Evolutionary conservation across 1,284 basidiomycete genomes (phyloP), one percentile per base, ranked within the genome.

Genomic region (Wolfiporia cocos): DNA sequence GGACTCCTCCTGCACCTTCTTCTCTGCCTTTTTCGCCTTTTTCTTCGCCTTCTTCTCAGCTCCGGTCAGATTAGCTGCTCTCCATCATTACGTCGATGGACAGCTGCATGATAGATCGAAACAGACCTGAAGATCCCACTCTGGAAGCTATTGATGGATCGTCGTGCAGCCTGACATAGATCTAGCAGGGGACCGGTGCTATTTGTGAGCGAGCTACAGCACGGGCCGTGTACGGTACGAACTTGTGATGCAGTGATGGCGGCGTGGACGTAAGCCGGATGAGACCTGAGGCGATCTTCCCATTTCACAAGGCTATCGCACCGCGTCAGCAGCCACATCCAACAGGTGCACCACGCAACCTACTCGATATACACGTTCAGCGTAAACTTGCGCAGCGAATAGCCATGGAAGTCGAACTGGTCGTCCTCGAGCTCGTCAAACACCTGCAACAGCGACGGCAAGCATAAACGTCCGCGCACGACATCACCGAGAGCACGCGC

Each of bases 361-460:
- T 54, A 94, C 92, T 81, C 75, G 40, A 89, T 54, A 62, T 99
- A 99, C 11, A 88, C 76, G 37, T 83, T 84, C 29, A 99, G 67
- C 3, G 90, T 96, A 60, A 86, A 90, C 56, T 91, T 92, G 35
- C 96, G 82, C 56, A 97, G 59, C 53, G 91, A 90, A 65, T 99
- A 99, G 5, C 86, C 83, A 63, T 99, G 96, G 73, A 99, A 99
- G 64, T 99, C 96, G 56, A 91, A 95, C 65, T 99, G 94, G 60
- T 99, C 96, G 52, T 98, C 92, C 56, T 94, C 90, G 50, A 92
- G 79, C 43, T 90, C 88, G 43, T 86, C 77, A 63, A 96, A 97
- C 12, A 86, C 71, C 82, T 91, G 55, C 17, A 31, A 34, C 10
- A 24, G 21, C 15, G 26, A 31, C 44, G 36, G 23, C 41, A 41